Evolutionary conservation across 2,329 filamentous ascomycete genomes (phyloP).

Genomic region (Xylaria arbuscula): DNA sequence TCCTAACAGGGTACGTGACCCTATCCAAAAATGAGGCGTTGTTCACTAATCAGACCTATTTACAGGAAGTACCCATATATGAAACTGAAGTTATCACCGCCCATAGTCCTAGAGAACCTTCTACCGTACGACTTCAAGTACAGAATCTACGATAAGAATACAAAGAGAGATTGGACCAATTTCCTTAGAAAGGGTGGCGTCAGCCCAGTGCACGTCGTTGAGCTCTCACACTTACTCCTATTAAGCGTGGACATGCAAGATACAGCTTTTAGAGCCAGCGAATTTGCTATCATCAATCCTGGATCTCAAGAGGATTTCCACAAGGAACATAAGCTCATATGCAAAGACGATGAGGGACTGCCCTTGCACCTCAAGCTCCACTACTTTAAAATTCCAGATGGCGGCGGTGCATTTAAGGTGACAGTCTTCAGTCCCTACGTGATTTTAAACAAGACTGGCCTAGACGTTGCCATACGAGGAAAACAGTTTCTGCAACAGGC

Average conservation of each 20-base stretch:
- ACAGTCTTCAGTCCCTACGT: slow-evolving; percentile 96
- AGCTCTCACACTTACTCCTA: slow-evolving; percentile 90
- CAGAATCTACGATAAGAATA: slow-evolving; percentile 98
- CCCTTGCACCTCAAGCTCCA: slow-evolving; percentile 85
- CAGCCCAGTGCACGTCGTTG: slow-evolving; percentile 96
- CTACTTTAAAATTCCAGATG: slow-evolving; percentile 89
- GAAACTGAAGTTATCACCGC: slow-evolving; percentile 90
- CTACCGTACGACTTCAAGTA: slow-evolving; percentile 99
- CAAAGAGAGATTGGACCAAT: slow-evolving; percentile 98
- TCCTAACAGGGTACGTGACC: slow-evolving; percentile 73
- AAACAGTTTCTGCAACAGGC: slow-evolving; percentile 89
- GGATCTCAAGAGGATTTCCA: slow-evolving; percentile 88
- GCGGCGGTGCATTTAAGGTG: slow-evolving; percentile 94
- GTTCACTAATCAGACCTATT: slow-evolving; percentile 48
- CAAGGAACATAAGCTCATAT: slow-evolving; percentile 79
- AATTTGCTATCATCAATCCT: slow-evolving; percentile 97
- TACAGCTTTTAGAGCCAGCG: slow-evolving; percentile 91
- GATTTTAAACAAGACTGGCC: slow-evolving; percentile 92
- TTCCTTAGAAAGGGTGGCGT: slow-evolving; percentile 96
- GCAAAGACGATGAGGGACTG: slow-evolving; percentile 86
- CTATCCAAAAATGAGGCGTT: neutral
- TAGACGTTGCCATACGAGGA: slow-evolving; percentile 86
- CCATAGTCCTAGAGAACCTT: slow-evolving; percentile 92
- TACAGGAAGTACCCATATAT: slow-evolving; percentile 88
- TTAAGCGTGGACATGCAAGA: slow-evolving; percentile 98